Base-by-base conservation (phyloP, 1,284 basidiomycete species). In the Trichosporon ovoides region DNA sequence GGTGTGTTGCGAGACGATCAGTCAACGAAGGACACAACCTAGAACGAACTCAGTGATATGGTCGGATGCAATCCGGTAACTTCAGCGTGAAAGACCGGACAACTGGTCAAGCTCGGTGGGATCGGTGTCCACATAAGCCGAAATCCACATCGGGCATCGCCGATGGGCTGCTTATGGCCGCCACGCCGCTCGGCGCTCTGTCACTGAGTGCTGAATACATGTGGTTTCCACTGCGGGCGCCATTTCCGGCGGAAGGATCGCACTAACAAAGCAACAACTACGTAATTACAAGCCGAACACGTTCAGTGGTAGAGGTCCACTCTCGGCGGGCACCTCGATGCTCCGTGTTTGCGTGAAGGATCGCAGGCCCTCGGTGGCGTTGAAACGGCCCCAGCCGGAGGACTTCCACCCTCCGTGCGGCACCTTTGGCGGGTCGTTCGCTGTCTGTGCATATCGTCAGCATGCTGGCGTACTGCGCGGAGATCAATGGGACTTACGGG, bases 321-420 rank as follows among this genome's bases (percentile, higher is more conserved):
- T 46, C 7, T 28, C 52, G 16, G 16, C 31, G 1, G 55, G 46
- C 14, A 63, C 33, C 53, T 63, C 61, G n/a, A 63, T 56, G 28
- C 52, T 51, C 22, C 61, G 55, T 11, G 38, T 55, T 52, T 62
- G 60, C 12, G 40, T 40, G 40, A 68, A 70, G 18, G 52, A 43
- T 24, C 62, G 49, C 3, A 68, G 48, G 7, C 66, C 67, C 48
- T 67, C 67, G 53, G 62, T 57, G 11, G 66, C 66, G 52, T 70
- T 70, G 59, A 70, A 70, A 28, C 68, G 40, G 2, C 68, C 68
- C 57, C 63, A 70, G 3, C 68, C 68, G 14, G 63, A 64, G n/a
- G 34, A 57, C 60, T 68, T 64, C 59, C 57, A 63, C 3, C 62
- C 64, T 13, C 66, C 62, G 37, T 63, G 60, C 9, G 64, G 63